A percentile compares a stretch with the other conserved stretches of the same genome.
phyloP scores from a whole-genome alignment of 495 filamentous ascomycete genomes.

The Talaromyces stipitatus region DNA sequence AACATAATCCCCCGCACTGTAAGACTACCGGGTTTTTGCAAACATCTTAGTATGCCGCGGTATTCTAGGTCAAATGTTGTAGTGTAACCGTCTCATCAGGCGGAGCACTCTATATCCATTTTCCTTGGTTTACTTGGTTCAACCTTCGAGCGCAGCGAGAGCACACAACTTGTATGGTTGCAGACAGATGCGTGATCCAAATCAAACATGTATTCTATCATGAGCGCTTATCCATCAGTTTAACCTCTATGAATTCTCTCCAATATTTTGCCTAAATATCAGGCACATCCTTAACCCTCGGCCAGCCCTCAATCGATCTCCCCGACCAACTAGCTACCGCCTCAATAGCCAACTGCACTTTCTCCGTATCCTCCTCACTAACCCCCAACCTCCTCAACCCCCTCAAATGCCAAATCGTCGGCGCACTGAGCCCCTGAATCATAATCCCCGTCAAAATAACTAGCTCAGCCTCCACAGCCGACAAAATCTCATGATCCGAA shows the following conservation, averaged over 20 bases:
- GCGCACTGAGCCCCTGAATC: slow-evolving; percentile 45
- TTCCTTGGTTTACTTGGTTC: too few species aligned
- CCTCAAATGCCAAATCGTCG: slow-evolving; percentile 53
- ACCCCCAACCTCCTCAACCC: slow-evolving; percentile 45
- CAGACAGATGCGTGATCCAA: background rate
- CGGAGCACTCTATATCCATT: too few species aligned
- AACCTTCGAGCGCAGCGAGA: too few species aligned
- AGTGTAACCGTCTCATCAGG: too few species aligned
- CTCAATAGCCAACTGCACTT: slow-evolving; percentile 6
- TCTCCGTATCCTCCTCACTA: slow-evolving; percentile 40
- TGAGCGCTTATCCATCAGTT: too few species aligned
- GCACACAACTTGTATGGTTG: background rate
- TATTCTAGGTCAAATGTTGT: too few species aligned
- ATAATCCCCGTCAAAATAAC: slow-evolving; percentile 50
- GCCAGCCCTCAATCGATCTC: slow-evolving; percentile 8
- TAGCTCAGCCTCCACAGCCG: slow-evolving; percentile 46
- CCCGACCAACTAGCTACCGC: slow-evolving; percentile 10
- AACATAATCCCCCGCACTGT: too few species aligned
- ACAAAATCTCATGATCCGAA: slow-evolving; percentile 43
- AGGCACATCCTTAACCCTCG: slow-evolving; percentile 9
- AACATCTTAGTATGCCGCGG: too few species aligned
- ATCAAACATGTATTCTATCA: background rate
- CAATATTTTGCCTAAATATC: background rate
- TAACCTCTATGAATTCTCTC: background rate
- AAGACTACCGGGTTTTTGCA: too few species aligned